Percentiles rank a stretch among this genome's conserved stretches.
Evolutionary conservation across 257 asterid species (phyloP).

Genomic region (Solanum phureja): DNA sequence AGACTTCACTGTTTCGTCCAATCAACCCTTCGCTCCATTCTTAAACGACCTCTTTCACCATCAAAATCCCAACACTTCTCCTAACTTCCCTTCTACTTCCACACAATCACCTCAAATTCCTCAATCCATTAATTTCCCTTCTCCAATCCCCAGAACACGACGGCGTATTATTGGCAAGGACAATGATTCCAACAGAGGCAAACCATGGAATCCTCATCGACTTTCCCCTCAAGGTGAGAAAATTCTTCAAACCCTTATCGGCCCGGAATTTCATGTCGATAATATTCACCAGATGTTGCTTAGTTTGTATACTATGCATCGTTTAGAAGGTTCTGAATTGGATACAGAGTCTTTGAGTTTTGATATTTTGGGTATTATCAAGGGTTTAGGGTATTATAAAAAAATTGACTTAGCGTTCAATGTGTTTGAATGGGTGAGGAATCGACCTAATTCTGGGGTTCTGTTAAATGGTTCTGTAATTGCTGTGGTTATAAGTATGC

Average conservation of each 20-base stretch:
- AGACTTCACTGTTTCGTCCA: constrained; percentile 32
- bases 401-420: constrained; percentile 58
- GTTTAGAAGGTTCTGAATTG: constrained; percentile 13
- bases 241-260: constrained; percentile 37
- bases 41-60: constrained; percentile 37
- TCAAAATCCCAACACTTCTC: constrained; percentile 15
- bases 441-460: constrained; percentile 17
- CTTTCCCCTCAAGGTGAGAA: constrained; percentile 65
- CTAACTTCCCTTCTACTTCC: constrained; percentile 15
- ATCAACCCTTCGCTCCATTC: constrained; percentile 30
- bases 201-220: constrained; percentile 68
- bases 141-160: constrained; percentile 34
- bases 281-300: constrained; percentile 28
- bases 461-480: constrained; percentile 52
- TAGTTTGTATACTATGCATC: constrained; percentile 17
- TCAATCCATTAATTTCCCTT: constrained; percentile 3
- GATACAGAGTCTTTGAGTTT: constrained; percentile 15
- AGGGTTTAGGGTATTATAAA: constrained; percentile 52
- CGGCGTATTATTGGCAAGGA: constrained; percentile 67
- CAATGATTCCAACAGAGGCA: constrained; percentile 62
- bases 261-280: constrained; percentile 35
- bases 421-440: constrained; percentile 58
- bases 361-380: constrained; percentile 57
- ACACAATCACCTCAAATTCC: not conserved
- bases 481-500: constrained; percentile 63